These are phyloP conservation scores for Fagus sylvatica DNA, from an alignment of 306 rosid species.

Conservation along the genomic window DNA sequence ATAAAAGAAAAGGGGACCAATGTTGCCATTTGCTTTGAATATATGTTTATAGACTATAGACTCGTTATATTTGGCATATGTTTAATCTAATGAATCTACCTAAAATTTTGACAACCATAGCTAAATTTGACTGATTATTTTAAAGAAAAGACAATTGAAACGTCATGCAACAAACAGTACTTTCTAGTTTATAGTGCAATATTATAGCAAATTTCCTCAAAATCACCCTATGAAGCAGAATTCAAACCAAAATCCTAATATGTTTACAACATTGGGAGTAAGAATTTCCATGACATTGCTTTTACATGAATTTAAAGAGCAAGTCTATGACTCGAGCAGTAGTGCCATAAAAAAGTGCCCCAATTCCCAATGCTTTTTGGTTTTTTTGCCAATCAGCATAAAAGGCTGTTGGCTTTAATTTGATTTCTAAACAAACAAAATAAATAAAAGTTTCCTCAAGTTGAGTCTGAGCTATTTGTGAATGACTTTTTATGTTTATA, in stretches of 20 bases:
- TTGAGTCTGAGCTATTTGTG: too few species aligned
- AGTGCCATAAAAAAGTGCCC: too few species aligned
- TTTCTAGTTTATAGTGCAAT: background rate
- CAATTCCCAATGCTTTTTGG: too few species aligned
- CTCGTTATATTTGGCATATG: too few species aligned
- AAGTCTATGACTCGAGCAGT: too few species aligned
- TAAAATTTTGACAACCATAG: background rate
- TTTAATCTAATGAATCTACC: background rate
- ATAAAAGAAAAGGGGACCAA: conserved; percentile 1
- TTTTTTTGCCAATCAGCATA: too few species aligned
- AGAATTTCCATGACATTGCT: background rate
- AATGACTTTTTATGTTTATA: too few species aligned
- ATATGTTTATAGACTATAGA: too few species aligned
- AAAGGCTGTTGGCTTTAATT: too few species aligned
- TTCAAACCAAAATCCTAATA: background rate
- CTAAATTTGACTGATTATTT: background rate
- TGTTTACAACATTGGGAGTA: background rate
- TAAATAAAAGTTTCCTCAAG: too few species aligned
- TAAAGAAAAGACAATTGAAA: background rate
- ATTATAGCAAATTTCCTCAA: background rate
- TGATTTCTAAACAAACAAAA: too few species aligned
- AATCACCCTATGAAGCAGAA: background rate
- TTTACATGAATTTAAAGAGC: background rate
- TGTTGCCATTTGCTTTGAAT: background rate
- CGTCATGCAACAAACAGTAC: background rate